Evolutionary conservation across 495 filamentous ascomycete species (phyloP).

Genomic region (Penicillium cinerascens): DNA sequence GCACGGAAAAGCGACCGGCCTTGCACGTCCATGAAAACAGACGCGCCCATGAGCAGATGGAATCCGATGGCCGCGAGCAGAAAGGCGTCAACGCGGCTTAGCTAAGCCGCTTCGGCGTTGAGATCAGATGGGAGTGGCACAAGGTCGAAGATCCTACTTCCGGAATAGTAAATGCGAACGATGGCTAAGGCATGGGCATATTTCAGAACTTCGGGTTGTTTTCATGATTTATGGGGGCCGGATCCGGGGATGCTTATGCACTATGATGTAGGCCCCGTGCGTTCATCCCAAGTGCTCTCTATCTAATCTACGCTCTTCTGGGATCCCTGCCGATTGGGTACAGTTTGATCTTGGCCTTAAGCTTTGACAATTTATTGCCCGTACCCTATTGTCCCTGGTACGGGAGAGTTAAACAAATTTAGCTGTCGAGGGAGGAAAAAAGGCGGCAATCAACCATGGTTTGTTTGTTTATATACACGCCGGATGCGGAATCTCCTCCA

Average conservation of each 20-base stretch:
- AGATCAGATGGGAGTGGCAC: not conserved
- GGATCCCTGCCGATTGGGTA: not conserved
- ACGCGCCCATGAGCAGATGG: constrained; percentile 14
- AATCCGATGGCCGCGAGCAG: constrained; percentile 37
- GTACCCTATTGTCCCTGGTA: not conserved
- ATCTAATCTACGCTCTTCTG: not conserved
- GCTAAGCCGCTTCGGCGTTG: constrained; percentile 13
- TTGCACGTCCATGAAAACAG: constrained; percentile 9
- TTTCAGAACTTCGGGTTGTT: not conserved
- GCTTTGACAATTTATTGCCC: not conserved
- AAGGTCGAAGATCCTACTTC: not conserved
- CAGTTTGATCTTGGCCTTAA: not conserved
- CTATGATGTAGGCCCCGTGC: not conserved
- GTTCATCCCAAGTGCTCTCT: not conserved
- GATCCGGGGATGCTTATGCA: not conserved
- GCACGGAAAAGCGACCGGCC: not conserved
- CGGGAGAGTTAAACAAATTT: too few species aligned
- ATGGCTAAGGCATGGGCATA: not conserved
- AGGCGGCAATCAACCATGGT: not conserved
- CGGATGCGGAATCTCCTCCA: not conserved
- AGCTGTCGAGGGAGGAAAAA: too few species aligned
- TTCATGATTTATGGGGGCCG: not conserved
- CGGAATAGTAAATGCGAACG: not conserved
- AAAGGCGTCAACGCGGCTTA: constrained; percentile 24
- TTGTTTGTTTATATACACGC: not conserved